Evolutionary conservation across 306 rosid species (phyloP).

Genomic region (Vigna nakashimae): DNA sequence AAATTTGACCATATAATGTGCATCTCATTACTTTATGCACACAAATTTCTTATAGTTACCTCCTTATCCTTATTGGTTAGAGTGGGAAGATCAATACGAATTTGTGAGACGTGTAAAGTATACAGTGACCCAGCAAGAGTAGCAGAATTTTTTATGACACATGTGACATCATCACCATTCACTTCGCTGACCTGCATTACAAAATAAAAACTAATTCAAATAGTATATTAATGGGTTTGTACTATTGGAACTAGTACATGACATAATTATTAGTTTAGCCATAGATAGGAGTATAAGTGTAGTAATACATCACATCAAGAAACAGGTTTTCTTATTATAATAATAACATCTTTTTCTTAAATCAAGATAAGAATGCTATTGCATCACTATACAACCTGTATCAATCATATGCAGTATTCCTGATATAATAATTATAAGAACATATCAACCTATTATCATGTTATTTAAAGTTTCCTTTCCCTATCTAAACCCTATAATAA

Average conservation of each 20-base stretch:
- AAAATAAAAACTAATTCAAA: constrained; percentile 18
- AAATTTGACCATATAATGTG: constrained; percentile 3
- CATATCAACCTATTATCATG: neutral
- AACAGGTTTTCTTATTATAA: neutral
- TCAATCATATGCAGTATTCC: too few relatives aligned
- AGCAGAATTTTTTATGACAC: constrained; percentile 80
- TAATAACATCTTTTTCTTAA: neutral
- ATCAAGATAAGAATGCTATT: too few relatives aligned
- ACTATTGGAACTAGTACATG: neutral
- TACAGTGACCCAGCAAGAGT: constrained; percentile 83
- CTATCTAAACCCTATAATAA: constrained; percentile 5
- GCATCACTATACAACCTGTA: too few relatives aligned
- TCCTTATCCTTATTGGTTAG: constrained; percentile 76
- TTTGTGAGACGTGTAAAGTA: constrained; percentile 83
- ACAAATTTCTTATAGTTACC: constrained; percentile 48
- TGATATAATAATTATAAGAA: neutral
- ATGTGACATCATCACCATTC: constrained; percentile 77
- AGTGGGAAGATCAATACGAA: constrained; percentile 79
- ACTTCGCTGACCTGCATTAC: constrained; percentile 69
- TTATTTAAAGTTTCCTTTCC: neutral
- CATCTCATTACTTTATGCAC: constrained; percentile 20
- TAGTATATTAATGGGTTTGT: neutral
- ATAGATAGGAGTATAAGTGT: neutral
- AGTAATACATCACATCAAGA: constrained; percentile 4
- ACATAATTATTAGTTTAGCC: neutral